Conservation (phyloP, 345 rosid species). For the Salix exigua region DNA sequence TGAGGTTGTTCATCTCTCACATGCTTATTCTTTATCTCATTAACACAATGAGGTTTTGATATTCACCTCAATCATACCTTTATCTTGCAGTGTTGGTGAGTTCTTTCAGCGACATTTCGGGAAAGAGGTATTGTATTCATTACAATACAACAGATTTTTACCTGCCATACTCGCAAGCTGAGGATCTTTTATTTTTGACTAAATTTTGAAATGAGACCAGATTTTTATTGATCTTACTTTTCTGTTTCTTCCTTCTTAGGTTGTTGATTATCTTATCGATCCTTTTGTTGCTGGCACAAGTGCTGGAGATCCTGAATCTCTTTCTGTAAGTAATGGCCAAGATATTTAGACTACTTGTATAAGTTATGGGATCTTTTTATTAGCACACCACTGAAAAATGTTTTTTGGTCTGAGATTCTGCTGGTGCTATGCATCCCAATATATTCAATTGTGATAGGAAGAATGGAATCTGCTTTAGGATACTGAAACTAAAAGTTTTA, state of each 20-base stretch:
- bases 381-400: neutral
- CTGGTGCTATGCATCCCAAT: neutral
- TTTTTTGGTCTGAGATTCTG: neutral
- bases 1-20: neutral
- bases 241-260: conserved; percentile 40
- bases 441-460: neutral
- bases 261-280: conserved; percentile 90
- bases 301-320: conserved; percentile 83
- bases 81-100: conserved; percentile 57
- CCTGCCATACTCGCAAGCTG: neutral
- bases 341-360: conserved; percentile 1
- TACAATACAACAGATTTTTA: neutral
- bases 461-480: neutral
- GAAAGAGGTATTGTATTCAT: conserved; percentile 52
- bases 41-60: neutral
- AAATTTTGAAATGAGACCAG: neutral
- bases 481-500: neutral
- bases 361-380: conserved; percentile 11
- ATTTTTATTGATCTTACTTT: conserved; percentile 10
- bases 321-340: conserved; percentile 66
- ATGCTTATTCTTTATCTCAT: neutral
- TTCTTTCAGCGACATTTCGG: conserved; percentile 86
- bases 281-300: conserved; percentile 95
- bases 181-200: neutral
- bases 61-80: conserved; percentile 10